A percentile compares a stretch with the other conserved stretches of the same genome.
Evolutionary conservation across 202 grass and related monocot species (phyloP).

Genomic region (Zizania palustris): DNA sequence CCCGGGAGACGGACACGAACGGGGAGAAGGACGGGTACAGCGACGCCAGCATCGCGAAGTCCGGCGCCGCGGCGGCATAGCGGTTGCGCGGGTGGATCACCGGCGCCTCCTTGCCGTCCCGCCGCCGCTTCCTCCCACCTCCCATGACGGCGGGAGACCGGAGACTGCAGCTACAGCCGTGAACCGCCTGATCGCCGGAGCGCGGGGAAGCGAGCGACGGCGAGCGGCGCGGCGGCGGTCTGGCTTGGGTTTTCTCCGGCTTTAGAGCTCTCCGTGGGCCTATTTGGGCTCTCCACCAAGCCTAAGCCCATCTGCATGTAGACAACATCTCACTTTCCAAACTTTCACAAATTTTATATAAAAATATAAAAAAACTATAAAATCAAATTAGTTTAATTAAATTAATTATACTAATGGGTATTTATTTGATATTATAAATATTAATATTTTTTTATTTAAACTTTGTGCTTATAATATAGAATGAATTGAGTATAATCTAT

Average conservation of each 20-base stretch:
- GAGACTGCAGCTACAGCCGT: neutral
- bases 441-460: too few relatives aligned
- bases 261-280: neutral
- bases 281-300: neutral
- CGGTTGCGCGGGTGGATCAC: constrained; percentile 78
- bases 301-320: neutral
- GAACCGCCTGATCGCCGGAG: neutral
- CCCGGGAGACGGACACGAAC: constrained; percentile 58
- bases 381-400: too few relatives aligned
- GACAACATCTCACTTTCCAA: too few relatives aligned
- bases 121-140: constrained; percentile 39
- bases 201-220: constrained; percentile 6
- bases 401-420: too few relatives aligned
- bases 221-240: neutral
- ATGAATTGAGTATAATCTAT: too few relatives aligned
- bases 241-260: neutral
- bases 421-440: too few relatives aligned
- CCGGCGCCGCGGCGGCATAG: constrained; percentile 68
- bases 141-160: neutral
- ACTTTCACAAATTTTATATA: too few relatives aligned
- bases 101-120: constrained; percentile 48
- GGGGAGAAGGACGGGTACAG: constrained; percentile 82
- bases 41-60: constrained; percentile 72
- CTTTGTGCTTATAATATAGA: too few relatives aligned
- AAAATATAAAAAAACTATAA: too few relatives aligned